Base-by-base conservation (phyloP, 768 basidiomycete genomes). In the Inosperma sp. region DNA sequence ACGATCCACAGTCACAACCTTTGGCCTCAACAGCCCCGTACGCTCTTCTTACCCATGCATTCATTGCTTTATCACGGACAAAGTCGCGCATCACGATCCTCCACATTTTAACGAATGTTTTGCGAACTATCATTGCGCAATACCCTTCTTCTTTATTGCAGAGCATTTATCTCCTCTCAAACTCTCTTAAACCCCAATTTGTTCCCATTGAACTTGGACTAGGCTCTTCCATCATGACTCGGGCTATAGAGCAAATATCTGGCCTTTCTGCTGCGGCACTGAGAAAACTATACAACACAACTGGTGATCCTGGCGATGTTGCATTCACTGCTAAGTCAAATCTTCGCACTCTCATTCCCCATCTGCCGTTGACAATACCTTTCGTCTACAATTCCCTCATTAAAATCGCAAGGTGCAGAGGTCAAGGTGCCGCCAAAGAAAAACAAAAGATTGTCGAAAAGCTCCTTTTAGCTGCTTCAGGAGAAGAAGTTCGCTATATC, bases 301-400 rank as follows among this genome's bases (percentile, higher is more conserved):
- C 73, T 27, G 93, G 93, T 4, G 93, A 96, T 66, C 78, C 82
- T 21, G 93, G 93, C 0, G 90, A 93, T 62, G 89, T 93, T 7
- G 93, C 93, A 1, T 92, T 83, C 59, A 79, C 81, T 51, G 90
- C 92, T 8, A 92, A 86, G 62, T 81, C 82, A 3, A 87, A 79
- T 51, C 66, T 89, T 17, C 77, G 88, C 35, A 88, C 88, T 4
- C 73, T 93, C 21, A 63, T 88, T 21, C 81, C 86, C 2, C 87
- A 88, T 59, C 71, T 80, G n/a, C 78, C 83, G 9, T 70, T 92
- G 5, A 71, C 77, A 26, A 75, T 91, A 23, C 69, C 76, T 22
- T 72, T 74, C 54, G 83, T 94, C 0, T 90, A 91, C 62, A 66
- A 77, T 13, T 76, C 82, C 0, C 66, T 95, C 48, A 64, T 87